Conservation (phyloP, 73 alveolate genomes). For the Paramecium octaurelia region DNA sequence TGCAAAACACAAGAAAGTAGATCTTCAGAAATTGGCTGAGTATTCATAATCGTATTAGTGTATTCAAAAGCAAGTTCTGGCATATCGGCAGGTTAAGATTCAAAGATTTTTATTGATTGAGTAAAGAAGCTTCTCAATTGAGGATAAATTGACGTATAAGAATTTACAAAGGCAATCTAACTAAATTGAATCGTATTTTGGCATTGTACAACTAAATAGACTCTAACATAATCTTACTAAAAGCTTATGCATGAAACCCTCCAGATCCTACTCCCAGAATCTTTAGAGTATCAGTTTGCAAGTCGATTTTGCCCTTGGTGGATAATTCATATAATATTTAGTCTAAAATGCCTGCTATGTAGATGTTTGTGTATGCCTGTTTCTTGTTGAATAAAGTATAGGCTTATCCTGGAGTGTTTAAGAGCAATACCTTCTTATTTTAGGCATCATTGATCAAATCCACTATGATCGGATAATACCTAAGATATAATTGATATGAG, state of each 20-base stretch:
- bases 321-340: background rate
- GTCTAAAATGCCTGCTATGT: background rate
- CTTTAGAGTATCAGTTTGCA: background rate
- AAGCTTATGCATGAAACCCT: slow-evolving; percentile 43
- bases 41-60: slow-evolving; percentile 9
- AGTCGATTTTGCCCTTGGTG: background rate
- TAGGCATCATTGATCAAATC: background rate
- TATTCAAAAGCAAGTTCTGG: slow-evolving; percentile 41
- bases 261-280: slow-evolving; percentile 31
- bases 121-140: background rate
- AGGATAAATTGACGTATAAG: background rate
- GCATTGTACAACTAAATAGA: background rate
- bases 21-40: background rate
- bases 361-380: background rate
- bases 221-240: background rate
- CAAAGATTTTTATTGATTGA: background rate
- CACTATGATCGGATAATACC: background rate
- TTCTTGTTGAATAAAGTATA: background rate
- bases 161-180: background rate
- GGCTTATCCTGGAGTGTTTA: slow-evolving; percentile 44
- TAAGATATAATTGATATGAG: background rate
- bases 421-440: background rate
- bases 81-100: background rate
- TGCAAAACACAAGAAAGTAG: background rate
- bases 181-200: background rate